These are phyloP conservation scores for Penicillium sp. DNA, from an alignment of 2,329 filamentous ascomycete species.

Conservation along the genomic window DNA sequence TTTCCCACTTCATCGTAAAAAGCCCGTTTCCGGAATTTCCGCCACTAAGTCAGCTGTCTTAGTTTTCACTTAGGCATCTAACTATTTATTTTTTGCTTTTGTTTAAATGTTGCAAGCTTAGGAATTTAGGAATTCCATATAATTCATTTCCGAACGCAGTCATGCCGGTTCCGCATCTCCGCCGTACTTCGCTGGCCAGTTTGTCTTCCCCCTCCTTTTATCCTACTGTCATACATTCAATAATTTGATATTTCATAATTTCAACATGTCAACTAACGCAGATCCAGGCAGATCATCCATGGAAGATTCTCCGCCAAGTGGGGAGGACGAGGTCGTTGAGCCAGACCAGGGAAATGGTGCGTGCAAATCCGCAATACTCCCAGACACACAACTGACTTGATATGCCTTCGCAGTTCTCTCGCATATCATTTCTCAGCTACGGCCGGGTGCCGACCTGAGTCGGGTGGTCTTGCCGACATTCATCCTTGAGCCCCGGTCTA, in stretches of 20 bases:
- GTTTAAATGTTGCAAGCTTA: background rate
- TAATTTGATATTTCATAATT: background rate
- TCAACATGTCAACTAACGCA: slow-evolving; percentile 26
- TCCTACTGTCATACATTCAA: background rate
- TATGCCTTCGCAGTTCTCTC: slow-evolving; percentile 66
- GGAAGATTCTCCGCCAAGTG: slow-evolving; percentile 53
- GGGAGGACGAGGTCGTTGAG: slow-evolving; percentile 80
- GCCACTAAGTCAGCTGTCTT: background rate
- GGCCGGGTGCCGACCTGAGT: slow-evolving; percentile 91
- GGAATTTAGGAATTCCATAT: background rate
- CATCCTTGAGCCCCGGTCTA: slow-evolving; percentile 94
- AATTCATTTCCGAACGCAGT: slow-evolving; percentile 22
- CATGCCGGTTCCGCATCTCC: slow-evolving; percentile 40
- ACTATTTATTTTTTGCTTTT: background rate
- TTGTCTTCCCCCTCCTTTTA: background rate
- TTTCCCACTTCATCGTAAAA: background rate
- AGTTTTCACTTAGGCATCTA: background rate
- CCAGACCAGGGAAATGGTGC: slow-evolving; percentile 89
- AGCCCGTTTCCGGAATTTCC: slow-evolving; percentile 2
- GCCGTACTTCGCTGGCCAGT: slow-evolving; percentile 39
- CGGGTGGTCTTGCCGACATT: slow-evolving; percentile 94
- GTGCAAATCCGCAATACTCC: background rate
- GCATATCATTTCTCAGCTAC: slow-evolving; percentile 95
- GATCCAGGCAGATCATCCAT: slow-evolving; percentile 53
- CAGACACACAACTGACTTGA: slow-evolving; percentile 5